Evolutionary conservation across 805 yeast genomes (phyloP), one percentile per base, ranked within the genome.

Genomic region (Sungouiozyma intestinalis): DNA sequence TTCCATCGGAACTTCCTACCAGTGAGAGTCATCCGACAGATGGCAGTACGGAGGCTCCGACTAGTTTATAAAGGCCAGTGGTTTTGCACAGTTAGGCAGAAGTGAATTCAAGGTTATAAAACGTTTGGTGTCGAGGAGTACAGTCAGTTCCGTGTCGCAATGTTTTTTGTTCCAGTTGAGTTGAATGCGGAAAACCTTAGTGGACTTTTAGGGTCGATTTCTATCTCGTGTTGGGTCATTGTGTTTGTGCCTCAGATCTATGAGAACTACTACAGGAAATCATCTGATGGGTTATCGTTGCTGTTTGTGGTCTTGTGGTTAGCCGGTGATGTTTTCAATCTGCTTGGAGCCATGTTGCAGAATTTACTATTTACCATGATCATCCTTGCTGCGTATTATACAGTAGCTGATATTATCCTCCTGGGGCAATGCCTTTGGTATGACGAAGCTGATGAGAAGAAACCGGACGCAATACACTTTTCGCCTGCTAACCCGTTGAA

Each of bases 181-280:
- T 66, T 80, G 42, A 81, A 77, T 49, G 78, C 85, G 15, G 76
- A 76, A 48, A 84, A 84, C 15, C 76, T 83, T 16, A 77, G 86
- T 54, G 92, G 90, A 5, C 81, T 84, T 43, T 35, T 58, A 8
- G 68, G 84, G 20, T 85, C 95, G 11, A 86, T 92, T 31, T 90
- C 97, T 16, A 76, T 90, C 38, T 95, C 97, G 14, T 92, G 97
- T 61, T 90, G 98, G 98, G 81, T 92, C 45, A 88, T 92, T 39
- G 98, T 90, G 15, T 90, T 92, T 69, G 94, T 95, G 33, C 97
- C 97, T 9, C 97, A 90, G 59, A 82, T 92, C 36, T 88, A 86
- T 62, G 97, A 92, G 58, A 90, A 88, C 60, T 87, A 85, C 56
- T 71, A 73, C 46, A 68, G 97, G 55, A 80, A 85, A 60, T 78